Conservation (phyloP, 441 rosid species). For the Erodium chrysanthum region DNA sequence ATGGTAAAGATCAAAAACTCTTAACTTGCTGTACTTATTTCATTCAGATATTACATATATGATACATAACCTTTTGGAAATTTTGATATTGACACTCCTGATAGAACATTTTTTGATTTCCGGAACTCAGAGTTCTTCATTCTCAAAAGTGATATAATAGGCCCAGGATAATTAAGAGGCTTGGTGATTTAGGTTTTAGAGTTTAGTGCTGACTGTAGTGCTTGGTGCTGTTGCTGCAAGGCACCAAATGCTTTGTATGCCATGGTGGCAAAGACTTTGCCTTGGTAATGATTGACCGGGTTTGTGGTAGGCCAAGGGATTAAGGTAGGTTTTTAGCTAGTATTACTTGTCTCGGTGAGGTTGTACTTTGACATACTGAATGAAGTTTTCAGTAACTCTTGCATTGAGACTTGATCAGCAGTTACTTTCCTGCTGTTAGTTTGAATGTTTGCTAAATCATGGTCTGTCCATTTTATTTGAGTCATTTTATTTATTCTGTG, state of each 20-base stretch:
- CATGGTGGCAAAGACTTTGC: not conserved
- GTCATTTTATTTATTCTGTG: conserved; percentile 16
- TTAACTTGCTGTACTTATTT: conserved; percentile 14
- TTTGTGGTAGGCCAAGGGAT: not conserved
- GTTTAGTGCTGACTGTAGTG: not conserved
- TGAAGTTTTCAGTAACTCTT: not conserved
- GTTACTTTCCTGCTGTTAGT: conserved; percentile 4
- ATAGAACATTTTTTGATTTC: not conserved
- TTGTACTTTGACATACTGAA: not conserved
- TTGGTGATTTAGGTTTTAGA: not conserved
- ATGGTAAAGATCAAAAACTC: conserved; percentile 38
- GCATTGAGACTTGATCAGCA: conserved; percentile 5
- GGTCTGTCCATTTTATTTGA: conserved; percentile 5
- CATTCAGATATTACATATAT: not conserved
- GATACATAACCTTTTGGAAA: not conserved
- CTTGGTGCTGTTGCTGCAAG: not conserved
- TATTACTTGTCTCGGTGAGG: not conserved
- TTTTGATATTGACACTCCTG: not conserved
- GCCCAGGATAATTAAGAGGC: not conserved
- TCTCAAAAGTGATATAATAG: not conserved
- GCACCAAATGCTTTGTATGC: not conserved
- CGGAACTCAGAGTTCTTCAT: not conserved
- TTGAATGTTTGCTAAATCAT: not conserved
- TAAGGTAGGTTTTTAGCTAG: not conserved
- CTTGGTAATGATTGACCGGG: not conserved